Evolutionary conservation across 805 yeast species (phyloP), one percentile per base, ranked within the genome.

Genomic region (Blastobotrys peoriensis): DNA sequence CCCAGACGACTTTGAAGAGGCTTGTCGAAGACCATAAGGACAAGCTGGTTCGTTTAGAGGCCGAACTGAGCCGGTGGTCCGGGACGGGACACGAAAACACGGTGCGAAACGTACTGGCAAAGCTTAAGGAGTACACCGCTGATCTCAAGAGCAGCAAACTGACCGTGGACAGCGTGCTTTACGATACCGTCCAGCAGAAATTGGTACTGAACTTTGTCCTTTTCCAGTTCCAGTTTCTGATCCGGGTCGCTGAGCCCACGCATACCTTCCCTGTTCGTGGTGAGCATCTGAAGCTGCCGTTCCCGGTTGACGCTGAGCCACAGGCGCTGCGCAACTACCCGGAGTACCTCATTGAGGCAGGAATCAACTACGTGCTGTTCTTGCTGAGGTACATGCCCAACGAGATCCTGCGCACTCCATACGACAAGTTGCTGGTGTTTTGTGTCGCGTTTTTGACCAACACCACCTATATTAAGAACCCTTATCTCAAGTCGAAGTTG

Each of bases 401-500:
- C 75, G 77, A 60, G 84, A 86, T 48, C 60, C 84, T 67, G 65
- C 39, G 34, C 5, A 42, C 46, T 17, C 51, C 49, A 5, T 50
- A 47, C 25, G 42, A 46, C 6, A 47, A 43, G n/a, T 52, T 55
- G 15, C 76, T 85, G 51, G 76, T 86, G 37, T 88, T 86, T 51
- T 81, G 87, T 61, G 80, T 88, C 15, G 74, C 81, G 1, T 73
- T 89, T 46, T 67, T 93, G 58, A 78, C 96, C 61, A 84, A 93
- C 42, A 59, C 68, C 6, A 48, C 51, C 19, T 56, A 70, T 78
- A 72, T 93, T 41, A 86, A 93, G 43, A 93, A 93, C 58, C 98
- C 98, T 0, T 96, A 93, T 67, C 73, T 93, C 67, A 91, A 93
- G 57, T 81, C 94, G 16, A 78, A 82, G 56, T 67, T 93, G 41